Base-by-base conservation (phyloP, 208 protist species). In the Crithidia bombi region DNA sequence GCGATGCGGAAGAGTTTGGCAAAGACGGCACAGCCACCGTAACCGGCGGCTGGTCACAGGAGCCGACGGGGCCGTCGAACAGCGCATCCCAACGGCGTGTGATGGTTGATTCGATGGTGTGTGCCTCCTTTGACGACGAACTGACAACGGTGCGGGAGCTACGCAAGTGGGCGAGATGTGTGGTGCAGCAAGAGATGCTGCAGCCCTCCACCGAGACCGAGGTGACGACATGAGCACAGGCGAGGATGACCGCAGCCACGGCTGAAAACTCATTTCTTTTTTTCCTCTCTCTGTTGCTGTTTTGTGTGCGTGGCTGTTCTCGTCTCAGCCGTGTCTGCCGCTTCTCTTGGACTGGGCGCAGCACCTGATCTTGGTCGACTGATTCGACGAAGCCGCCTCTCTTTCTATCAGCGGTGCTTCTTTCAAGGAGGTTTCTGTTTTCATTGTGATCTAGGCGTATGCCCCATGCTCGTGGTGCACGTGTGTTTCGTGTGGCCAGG, bases 141-240 rank as follows among this genome's bases (percentile, higher is more conserved):
- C 54, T 79, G 11, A 39, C 32, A 12, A 74, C 47, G 4, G 43
- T 52, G 36, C 28, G 47, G 1, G 50, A 79, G 54, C 66, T 79
- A 35, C 52, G 59, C n/a, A 71, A 69, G 51, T 79, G 73, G 73
- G 73, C 73, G 1, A 49, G 30, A 3, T 56, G 47, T 33, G 47
- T 61, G 36, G 66, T 61, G 35, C 57, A 47, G 28, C 52, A 61
- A 21, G 67, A 67, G 58, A 36, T 30, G 17, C 46, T 74, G 19
- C 43, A 64, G 66, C 73, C 73, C 1, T 64, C 51, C 10, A 79
- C 73, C 14, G 47, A 73, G 5, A 79, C 73, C 5, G 73, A 79
- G 33, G 73, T 79, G 41, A 74, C 57, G 19, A 79, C 73, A 30
- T 78, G 64, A 36, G 26, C 3, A 6, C 6, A 30, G n/a, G 28